These are phyloP conservation scores for Zygosaccharomyces lentus DNA, from an alignment of 805 yeast species.

Conservation along the genomic window DNA sequence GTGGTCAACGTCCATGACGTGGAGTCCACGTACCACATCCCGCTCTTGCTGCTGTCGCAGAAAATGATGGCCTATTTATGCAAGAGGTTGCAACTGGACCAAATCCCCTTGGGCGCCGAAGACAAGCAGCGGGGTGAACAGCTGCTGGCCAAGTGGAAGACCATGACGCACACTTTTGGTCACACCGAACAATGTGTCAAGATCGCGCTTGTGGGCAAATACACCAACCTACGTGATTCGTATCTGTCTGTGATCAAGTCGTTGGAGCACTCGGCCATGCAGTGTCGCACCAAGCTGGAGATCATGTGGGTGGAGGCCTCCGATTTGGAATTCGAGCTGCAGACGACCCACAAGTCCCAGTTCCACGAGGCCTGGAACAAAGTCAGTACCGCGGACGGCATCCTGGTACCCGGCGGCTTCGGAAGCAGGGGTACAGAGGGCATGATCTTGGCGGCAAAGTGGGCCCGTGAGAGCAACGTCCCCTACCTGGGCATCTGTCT, in stretches of 20 bases:
- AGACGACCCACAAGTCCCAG: constrained; percentile 58
- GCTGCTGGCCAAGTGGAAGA: constrained; percentile 73
- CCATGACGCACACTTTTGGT: constrained; percentile 75
- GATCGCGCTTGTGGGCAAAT: constrained; percentile 96
- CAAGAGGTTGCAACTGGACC: constrained; percentile 59
- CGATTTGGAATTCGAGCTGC: constrained; percentile 74
- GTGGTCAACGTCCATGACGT: constrained; percentile 96
- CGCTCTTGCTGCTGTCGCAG: constrained; percentile 84
- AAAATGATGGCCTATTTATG: constrained; percentile 69
- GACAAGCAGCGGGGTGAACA: constrained; percentile 61
- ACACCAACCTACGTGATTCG: constrained; percentile 91
- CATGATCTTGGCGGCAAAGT: constrained; percentile 93
- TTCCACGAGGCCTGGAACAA: constrained; percentile 95
- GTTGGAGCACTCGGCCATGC: constrained; percentile 92
- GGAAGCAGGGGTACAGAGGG: constrained; percentile 98
- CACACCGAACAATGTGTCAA: constrained; percentile 80
- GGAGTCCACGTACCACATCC: constrained; percentile 95
- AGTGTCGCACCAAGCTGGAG: constrained; percentile 75
- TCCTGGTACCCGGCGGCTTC: constrained; percentile 97
- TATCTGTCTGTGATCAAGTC: constrained; percentile 93
- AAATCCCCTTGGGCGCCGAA: constrained; percentile 43
- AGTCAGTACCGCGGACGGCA: constrained; percentile 92
- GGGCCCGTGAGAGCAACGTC: constrained; percentile 93
- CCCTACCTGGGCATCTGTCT: constrained; percentile 97
- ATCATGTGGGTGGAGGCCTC: constrained; percentile 96